A percentile compares a stretch with the other conserved stretches of the same genome.
phyloP scores from a whole-genome alignment of 352 stramenopile species.

The Phytophthora rubi region DNA sequence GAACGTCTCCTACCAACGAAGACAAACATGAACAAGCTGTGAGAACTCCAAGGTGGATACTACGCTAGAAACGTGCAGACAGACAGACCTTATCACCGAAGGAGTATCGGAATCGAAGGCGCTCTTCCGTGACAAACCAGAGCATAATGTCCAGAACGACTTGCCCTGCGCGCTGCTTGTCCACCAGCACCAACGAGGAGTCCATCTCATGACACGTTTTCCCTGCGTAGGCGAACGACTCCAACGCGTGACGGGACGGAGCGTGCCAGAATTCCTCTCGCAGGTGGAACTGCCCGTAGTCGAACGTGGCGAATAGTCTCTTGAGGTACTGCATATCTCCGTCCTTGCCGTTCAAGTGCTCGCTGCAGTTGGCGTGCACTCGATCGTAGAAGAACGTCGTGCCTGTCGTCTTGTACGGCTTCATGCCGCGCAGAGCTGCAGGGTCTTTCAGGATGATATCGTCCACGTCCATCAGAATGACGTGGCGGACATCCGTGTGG shows the following conservation, averaged over 20 bases:
- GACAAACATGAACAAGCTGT: neutral
- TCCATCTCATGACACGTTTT: conserved; percentile 38
- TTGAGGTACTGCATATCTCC: conserved; percentile 23
- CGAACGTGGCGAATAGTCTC: conserved; percentile 22
- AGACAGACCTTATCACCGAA: conserved; percentile 25
- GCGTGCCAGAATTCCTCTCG: conserved; percentile 10
- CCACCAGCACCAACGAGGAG: conserved; percentile 27
- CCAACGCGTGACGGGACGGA: conserved; percentile 14
- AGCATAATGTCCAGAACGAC: conserved; percentile 28
- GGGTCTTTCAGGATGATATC: conserved; percentile 28
- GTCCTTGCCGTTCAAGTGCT: conserved; percentile 28
- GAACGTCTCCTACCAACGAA: conserved; percentile 22
- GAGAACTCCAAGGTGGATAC: neutral
- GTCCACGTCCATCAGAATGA: conserved; percentile 34
- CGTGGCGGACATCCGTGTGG: conserved; percentile 29
- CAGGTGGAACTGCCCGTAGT: conserved; percentile 31
- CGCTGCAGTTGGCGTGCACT: conserved; percentile 26
- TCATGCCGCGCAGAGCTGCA: conserved; percentile 13
- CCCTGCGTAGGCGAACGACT: conserved; percentile 25
- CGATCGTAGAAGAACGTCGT: conserved; percentile 37
- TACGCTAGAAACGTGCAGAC: neutral
- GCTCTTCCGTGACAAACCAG: conserved; percentile 34
- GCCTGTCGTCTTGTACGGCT: conserved; percentile 25
- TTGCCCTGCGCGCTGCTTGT: conserved; percentile 24
- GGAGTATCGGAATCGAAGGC: conserved; percentile 32